Conservation (phyloP, 495 filamentous ascomycete species). For the Penicillium pancosmium region DNA sequence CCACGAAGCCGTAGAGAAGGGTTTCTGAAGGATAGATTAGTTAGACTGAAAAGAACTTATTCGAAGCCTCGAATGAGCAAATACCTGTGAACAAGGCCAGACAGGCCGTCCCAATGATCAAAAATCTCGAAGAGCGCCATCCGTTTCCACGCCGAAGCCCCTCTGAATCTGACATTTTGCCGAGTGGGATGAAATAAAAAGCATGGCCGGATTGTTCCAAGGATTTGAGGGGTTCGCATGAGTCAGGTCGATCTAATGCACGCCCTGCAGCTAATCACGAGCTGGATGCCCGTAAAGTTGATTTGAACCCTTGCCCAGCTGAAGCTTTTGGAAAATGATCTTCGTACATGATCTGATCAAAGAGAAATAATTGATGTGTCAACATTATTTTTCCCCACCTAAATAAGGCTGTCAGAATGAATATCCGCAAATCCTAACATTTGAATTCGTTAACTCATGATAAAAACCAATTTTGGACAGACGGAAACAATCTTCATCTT, state of each 20-base stretch:
- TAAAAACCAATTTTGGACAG: too few relatives aligned
- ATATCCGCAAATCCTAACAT: too few relatives aligned
- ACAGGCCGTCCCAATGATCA: not conserved
- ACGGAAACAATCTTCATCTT: too few relatives aligned
- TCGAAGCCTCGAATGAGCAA: not conserved
- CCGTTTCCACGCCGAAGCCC: not conserved
- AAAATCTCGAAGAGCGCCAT: not conserved
- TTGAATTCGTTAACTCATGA: too few relatives aligned
- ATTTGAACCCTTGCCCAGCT: not conserved
- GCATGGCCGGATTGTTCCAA: not conserved
- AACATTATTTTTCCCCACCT: not conserved
- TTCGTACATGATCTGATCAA: not conserved
- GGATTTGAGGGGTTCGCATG: conserved; percentile 2
- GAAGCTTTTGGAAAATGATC: not conserved
- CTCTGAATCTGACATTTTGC: not conserved
- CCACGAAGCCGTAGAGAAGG: conserved; percentile 31
- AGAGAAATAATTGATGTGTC: not conserved
- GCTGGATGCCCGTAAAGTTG: not conserved
- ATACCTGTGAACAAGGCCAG: conserved; percentile 4
- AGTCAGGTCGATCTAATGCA: conserved; percentile 4
- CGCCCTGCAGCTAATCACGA: conserved; percentile 2
- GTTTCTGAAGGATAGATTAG: conserved; percentile 7
- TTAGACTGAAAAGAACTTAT: not conserved
- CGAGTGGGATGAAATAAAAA: not conserved
- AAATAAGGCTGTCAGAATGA: too few relatives aligned